Evolutionary conservation across 202 grass and related monocot genomes (phyloP).

Genomic region (Bolboschoenoplectus hybrid): DNA sequence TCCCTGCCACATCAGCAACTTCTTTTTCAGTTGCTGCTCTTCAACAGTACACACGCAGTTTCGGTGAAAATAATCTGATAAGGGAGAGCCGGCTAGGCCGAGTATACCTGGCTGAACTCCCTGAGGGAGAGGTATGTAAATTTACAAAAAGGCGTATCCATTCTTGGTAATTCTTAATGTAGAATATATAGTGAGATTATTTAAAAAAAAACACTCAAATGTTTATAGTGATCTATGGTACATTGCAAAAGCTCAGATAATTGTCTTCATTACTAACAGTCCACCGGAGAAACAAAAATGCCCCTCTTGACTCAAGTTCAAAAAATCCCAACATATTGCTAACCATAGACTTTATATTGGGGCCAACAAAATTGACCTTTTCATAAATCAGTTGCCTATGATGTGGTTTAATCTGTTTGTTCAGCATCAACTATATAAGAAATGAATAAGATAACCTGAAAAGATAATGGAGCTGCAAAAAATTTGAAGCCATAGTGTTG

Average conservation of each 20-base stretch:
- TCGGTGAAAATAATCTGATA: conserved; percentile 79
- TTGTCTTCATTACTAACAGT: neutral
- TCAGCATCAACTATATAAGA: conserved; percentile 1
- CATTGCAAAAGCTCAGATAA: neutral
- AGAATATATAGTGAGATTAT: neutral
- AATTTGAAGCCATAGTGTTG: neutral
- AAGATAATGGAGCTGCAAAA: neutral
- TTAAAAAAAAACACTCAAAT: neutral
- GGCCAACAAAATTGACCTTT: neutral
- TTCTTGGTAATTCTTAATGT: neutral
- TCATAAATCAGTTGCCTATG: neutral
- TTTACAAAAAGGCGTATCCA: neutral
- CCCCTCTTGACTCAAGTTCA: neutral
- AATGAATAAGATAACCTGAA: neutral
- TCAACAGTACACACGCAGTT: conserved; percentile 89
- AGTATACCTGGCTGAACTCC: conserved; percentile 81
- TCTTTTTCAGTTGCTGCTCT: conserved; percentile 75
- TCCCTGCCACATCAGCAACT: conserved; percentile 50
- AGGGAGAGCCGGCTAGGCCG: conserved; percentile 69
- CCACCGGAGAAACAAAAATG: neutral
- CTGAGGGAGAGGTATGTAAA: conserved; percentile 69
- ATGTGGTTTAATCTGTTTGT: conserved; percentile 7
- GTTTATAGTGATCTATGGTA: neutral
- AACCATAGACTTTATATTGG: neutral
- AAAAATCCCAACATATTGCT: conserved; percentile 1